These are phyloP conservation scores for Dichotomocladium elegans DNA, from an alignment of 371 early-diverging fungal species.

Conservation along the genomic window DNA sequence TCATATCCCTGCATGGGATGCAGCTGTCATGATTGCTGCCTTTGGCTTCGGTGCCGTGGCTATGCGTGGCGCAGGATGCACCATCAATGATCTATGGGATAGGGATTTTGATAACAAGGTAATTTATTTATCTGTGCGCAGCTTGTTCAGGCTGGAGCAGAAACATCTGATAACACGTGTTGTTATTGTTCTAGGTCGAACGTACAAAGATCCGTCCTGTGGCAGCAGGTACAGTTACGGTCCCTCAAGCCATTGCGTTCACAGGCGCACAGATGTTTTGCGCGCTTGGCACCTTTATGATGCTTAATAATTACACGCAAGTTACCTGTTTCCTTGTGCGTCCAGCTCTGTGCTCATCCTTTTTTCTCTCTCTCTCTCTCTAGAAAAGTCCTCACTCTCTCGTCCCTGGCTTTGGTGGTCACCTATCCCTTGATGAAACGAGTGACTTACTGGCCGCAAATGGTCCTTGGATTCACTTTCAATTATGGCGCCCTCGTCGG, in stretches of 20 bases:
- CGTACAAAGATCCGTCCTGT: constrained; percentile 84
- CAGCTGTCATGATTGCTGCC: constrained; percentile 69
- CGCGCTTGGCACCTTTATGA: constrained; percentile 77
- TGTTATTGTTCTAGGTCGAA: constrained; percentile 62
- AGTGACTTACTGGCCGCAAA: constrained; percentile 93
- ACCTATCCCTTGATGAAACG: constrained; percentile 96
- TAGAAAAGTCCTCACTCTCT: constrained; percentile 79
- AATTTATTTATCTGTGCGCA: too few species aligned
- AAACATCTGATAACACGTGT: not conserved
- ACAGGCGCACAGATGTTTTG: constrained; percentile 76
- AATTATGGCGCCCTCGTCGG: constrained; percentile 95
- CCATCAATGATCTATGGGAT: constrained; percentile 97
- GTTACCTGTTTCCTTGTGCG: constrained; percentile 1
- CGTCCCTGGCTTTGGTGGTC: constrained; percentile 75
- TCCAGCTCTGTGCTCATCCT: not conserved
- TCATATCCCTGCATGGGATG: constrained; percentile 41
- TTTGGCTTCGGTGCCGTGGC: constrained; percentile 87
- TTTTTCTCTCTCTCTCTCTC: not conserved
- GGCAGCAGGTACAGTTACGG: constrained; percentile 74
- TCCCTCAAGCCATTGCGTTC: constrained; percentile 72
- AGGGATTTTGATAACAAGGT: constrained; percentile 78
- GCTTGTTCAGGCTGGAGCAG: not conserved
- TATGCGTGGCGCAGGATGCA: constrained; percentile 98
- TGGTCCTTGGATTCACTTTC: constrained; percentile 85
- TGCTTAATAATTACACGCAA: constrained; percentile 71